Base-by-base conservation (phyloP, 2,329 filamentous ascomycete species). In the Fusarium nematophilum region DNA sequence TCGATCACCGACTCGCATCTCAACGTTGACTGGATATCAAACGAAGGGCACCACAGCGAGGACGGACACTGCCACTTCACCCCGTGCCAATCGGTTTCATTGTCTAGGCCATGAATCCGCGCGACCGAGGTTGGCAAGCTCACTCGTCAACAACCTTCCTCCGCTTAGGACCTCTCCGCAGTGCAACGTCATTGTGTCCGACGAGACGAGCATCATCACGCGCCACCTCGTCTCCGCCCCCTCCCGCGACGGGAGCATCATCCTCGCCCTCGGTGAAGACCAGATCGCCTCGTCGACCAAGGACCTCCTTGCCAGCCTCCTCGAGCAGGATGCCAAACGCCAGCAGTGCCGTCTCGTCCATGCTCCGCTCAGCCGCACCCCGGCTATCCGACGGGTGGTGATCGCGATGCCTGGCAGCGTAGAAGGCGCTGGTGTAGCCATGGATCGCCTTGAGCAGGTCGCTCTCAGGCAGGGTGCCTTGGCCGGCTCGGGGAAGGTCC, bases 271-370 rank as follows among this genome's bases (percentile, higher is more conserved):
- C 90, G 0, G 88, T 86, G 68, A 94, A 90, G 2, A 90, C 88
- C 40, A 92, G 72, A 73, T 92, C 88, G 17, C 90, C 91, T 10
- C 79, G 83, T 49, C 80, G 77, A 5, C 89, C 90, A 15, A 93
- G 75, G 6, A 80, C 72, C 39, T 87, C 84, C 33, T 81, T 79
- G 13, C 84, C 81, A 3, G 85, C 83, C 73, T 94, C 91, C 74
- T 94, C 90, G 34, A 93, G 76, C 52, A 94, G 73, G 42, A 94
- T 86, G 1, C 90, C 90, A 67, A 94, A 80, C 1, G 90, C 90
- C 48, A 94, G 76, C 53, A 94, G 79, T 4, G 90, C 90, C 11
- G 90, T 92, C 76, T 92, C 91, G 69, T 94, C 90, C 84, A 94
- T 86, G 72, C 86, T 90, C 61, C 81, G 73, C 70, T 85, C 81